These are phyloP conservation scores for Diplocarpon rosae DNA, from an alignment of 2,329 filamentous ascomycete genomes.

Conservation along the genomic window DNA sequence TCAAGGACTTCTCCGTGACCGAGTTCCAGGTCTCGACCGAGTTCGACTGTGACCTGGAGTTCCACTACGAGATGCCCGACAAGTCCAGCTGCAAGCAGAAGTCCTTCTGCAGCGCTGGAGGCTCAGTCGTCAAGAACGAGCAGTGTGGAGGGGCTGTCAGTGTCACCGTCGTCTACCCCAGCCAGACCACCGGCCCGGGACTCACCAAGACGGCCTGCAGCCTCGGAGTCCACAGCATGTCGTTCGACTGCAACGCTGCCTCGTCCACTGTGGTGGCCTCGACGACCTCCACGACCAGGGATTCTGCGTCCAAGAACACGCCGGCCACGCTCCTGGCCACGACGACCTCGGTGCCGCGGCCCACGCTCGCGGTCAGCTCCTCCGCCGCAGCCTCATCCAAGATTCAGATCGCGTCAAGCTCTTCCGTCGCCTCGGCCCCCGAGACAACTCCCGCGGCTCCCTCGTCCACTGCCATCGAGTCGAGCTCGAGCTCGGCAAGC, in stretches of 20 bases:
- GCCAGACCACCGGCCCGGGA: slow-evolving; percentile 37
- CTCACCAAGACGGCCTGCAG: slow-evolving; percentile 47
- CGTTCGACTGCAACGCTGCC: slow-evolving; percentile 55
- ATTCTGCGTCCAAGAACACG: slow-evolving; percentile 3
- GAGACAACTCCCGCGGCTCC: too few species aligned
- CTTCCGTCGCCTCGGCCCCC: too few species aligned
- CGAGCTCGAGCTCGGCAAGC: slow-evolving; percentile 1
- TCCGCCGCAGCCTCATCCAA: slow-evolving; percentile 28
- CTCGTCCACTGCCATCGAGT: too few species aligned
- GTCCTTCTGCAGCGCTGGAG: slow-evolving; percentile 52
- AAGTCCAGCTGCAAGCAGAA: slow-evolving; percentile 73
- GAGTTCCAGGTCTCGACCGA: slow-evolving; percentile 63
- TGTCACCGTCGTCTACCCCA: slow-evolving; percentile 59
- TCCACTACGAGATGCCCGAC: slow-evolving; percentile 80
- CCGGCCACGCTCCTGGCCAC: slow-evolving; percentile 12
- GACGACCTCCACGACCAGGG: slow-evolving; percentile 10
- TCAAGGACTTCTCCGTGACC: slow-evolving; percentile 58
- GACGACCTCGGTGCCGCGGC: background rate
- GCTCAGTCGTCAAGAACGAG: slow-evolving; percentile 64
- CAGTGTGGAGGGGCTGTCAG: slow-evolving; percentile 88
- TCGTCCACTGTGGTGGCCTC: slow-evolving; percentile 14
- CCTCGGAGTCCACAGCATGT: slow-evolving; percentile 63
- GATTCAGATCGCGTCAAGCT: slow-evolving; percentile 38
- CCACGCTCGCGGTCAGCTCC: slow-evolving; percentile 5
- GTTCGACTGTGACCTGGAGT: slow-evolving; percentile 68